These are phyloP conservation scores for Collariella sp. DNA, from an alignment of 495 filamentous ascomycete species.

Conservation along the genomic window DNA sequence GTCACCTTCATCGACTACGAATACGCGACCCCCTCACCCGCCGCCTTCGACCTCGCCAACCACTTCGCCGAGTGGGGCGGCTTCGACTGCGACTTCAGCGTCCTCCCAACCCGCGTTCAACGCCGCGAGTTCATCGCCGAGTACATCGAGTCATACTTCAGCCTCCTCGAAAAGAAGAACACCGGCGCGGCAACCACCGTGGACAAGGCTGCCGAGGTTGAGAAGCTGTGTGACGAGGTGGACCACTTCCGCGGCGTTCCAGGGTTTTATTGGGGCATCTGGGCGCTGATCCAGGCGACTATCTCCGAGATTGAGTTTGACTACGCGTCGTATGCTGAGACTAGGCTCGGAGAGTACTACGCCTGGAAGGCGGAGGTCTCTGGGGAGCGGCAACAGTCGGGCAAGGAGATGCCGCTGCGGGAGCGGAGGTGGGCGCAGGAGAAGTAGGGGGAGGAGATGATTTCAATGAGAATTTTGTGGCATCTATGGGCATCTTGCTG, in stretches of 20 bases:
- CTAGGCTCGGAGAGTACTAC: slow-evolving; percentile 85
- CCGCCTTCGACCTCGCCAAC: slow-evolving; percentile 98
- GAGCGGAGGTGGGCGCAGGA: slow-evolving; percentile 79
- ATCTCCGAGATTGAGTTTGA: slow-evolving; percentile 98
- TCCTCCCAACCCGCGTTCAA: slow-evolving; percentile 69
- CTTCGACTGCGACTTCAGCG: slow-evolving; percentile 84
- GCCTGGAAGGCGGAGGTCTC: slow-evolving; percentile 76
- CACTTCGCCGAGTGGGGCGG: slow-evolving; percentile 99
- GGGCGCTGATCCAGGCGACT: slow-evolving; percentile 91
- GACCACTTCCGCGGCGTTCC: slow-evolving; percentile 84
- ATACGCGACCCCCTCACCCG: slow-evolving; percentile 86
- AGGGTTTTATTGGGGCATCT: slow-evolving; percentile 85
- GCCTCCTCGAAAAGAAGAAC: slow-evolving; percentile 9
- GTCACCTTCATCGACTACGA: slow-evolving; percentile 98
- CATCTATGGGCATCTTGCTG: background rate
- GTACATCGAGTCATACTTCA: slow-evolving; percentile 61
- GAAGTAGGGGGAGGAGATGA: no score
- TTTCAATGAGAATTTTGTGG: background rate
- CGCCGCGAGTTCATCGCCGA: slow-evolving; percentile 74
- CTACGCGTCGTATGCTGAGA: slow-evolving; percentile 84
- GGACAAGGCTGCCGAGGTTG: slow-evolving; percentile 50
- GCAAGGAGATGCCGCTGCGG: slow-evolving; percentile 58
- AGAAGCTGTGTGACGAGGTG: slow-evolving; percentile 62
- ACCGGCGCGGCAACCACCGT: slow-evolving; percentile 34
- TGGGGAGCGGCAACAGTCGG: slow-evolving; percentile 47